Conservation (phyloP, 176 grass and related monocot species). For the Puya raimondii region DNA sequence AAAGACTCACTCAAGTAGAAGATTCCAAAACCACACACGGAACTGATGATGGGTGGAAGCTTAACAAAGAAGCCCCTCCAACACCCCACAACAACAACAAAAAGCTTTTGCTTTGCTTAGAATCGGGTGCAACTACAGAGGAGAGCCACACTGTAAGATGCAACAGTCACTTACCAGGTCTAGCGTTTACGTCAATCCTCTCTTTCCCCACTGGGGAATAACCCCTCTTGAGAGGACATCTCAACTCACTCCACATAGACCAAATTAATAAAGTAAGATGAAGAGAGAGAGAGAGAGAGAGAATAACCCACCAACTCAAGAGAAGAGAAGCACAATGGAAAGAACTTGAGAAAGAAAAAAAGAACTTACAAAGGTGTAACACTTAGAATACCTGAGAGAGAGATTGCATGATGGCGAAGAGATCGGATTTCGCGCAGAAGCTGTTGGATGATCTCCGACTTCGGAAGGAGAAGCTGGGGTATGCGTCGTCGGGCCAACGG, state of each 20-base stretch:
- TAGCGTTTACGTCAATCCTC: slow-evolving; percentile 38
- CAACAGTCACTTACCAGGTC: background rate
- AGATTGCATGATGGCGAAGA: slow-evolving; percentile 4
- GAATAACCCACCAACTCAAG: slow-evolving; percentile 29
- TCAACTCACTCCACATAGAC: slow-evolving; percentile 26
- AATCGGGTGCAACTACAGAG: slow-evolving; percentile 31
- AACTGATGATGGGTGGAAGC: background rate
- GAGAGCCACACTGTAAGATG: slow-evolving; percentile 18
- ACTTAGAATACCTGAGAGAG: background rate
- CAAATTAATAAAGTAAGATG: background rate
- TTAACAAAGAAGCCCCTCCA: slow-evolving; percentile 16
- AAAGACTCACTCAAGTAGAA: too few relatives aligned
- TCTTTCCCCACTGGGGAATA: too few relatives aligned
- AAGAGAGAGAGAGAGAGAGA: slow-evolving; percentile 24
- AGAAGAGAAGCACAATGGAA: slow-evolving; percentile 14
- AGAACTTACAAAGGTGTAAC: background rate
- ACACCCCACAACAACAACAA: slow-evolving; percentile 4
- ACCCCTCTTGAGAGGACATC: slow-evolving; percentile 18
- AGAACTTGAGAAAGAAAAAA: too few relatives aligned
- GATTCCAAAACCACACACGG: too few relatives aligned
- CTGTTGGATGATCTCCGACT: slow-evolving; percentile 71
- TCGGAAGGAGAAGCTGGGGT: slow-evolving; percentile 71
- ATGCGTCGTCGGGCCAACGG: slow-evolving; percentile 25
- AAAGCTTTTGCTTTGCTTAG: slow-evolving; percentile 62
- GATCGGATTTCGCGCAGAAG: slow-evolving; percentile 88